Percentiles rank a stretch among this genome's conserved stretches.
Evolutionary conservation across 768 basidiomycete species (phyloP).

Genomic region (Boletus sp.): DNA sequence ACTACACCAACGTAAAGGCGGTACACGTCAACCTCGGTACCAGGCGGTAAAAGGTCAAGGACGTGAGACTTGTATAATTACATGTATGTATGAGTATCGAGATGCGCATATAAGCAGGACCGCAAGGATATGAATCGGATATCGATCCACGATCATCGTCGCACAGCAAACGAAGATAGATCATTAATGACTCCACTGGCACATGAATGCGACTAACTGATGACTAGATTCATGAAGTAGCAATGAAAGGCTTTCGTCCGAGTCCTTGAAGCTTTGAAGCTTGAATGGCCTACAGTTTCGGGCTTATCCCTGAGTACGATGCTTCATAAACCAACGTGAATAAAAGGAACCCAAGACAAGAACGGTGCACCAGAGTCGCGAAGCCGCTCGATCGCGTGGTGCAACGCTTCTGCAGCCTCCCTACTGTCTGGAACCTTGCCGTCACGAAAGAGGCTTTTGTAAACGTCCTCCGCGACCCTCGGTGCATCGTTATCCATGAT

Average conservation of each 20-base stretch:
- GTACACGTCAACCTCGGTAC: conserved; percentile 8
- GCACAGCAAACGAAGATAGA: too few relatives aligned
- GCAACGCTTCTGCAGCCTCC: background rate
- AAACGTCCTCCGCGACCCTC: background rate
- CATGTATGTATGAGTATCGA: background rate
- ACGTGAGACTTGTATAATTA: background rate
- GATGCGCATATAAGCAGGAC: too few relatives aligned
- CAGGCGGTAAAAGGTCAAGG: background rate
- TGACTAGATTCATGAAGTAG: too few relatives aligned
- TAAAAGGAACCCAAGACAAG: background rate
- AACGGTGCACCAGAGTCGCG: background rate
- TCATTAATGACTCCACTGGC: too few relatives aligned
- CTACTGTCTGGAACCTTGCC: background rate
- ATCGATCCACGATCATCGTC: too few relatives aligned
- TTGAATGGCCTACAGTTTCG: too few relatives aligned
- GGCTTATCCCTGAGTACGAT: background rate
- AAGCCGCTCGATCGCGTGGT: background rate
- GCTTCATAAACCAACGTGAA: background rate
- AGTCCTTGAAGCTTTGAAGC: too few relatives aligned
- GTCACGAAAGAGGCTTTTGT: background rate
- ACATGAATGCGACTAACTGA: too few relatives aligned
- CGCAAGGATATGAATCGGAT: too few relatives aligned
- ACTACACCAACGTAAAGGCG: conserved; percentile 11
- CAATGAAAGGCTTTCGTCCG: too few relatives aligned
- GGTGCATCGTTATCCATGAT: conserved; percentile 1